These are phyloP conservation scores for Cenchrus fungigraminus DNA, from an alignment of 176 grass and related monocot genomes.

Conservation along the genomic window DNA sequence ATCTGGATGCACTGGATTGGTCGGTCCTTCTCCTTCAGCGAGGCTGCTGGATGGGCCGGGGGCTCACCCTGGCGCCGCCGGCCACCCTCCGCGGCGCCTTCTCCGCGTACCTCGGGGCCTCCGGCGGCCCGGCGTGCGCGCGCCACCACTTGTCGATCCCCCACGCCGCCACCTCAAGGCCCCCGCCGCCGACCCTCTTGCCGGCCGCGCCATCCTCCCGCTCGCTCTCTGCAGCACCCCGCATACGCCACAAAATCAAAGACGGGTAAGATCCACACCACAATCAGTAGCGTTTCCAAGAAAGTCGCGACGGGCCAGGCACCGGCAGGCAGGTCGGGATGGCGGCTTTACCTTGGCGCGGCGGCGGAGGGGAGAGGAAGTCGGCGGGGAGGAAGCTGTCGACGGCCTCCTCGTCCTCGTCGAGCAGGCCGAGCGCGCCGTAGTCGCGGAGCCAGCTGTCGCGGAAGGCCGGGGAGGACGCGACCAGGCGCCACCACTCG, in stretches of 20 bases:
- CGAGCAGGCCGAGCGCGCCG: conserved; percentile 45
- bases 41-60: conserved; percentile 61
- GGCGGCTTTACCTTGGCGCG: background rate
- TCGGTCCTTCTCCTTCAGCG: conserved; percentile 9
- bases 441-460: conserved; percentile 56
- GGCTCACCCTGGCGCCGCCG: conserved; percentile 47
- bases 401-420: background rate
- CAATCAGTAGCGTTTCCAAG: background rate
- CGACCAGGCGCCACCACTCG: conserved; percentile 60
- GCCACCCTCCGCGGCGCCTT: conserved; percentile 50
- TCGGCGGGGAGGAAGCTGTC: conserved; percentile 34
- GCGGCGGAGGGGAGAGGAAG: conserved; percentile 26
- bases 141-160: conserved; percentile 61
- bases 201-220: background rate
- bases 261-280: background rate
- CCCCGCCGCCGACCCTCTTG: background rate
- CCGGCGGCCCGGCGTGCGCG: conserved; percentile 39
- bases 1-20: background rate
- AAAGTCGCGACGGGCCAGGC: background rate
- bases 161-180: conserved; percentile 45
- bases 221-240: background rate
- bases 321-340: background rate
- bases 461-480: conserved; percentile 47
- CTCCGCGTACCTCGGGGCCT: conserved; percentile 49
- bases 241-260: background rate